Conservation (phyloP, 805 yeast genomes). For the Pichia cabralensis region DNA sequence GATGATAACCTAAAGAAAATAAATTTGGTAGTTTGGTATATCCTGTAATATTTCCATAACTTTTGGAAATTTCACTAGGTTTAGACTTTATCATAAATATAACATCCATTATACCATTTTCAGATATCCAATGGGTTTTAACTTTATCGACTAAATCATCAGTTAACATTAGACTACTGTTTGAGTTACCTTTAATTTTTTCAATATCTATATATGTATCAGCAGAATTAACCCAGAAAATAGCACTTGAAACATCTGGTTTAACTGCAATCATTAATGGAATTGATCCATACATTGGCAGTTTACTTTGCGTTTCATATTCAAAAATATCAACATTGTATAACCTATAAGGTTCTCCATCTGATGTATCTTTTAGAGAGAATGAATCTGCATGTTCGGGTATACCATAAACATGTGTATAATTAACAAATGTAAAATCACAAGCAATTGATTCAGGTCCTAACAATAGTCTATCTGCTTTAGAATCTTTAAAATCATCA, state of each 20-base stretch:
- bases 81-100: slow-evolving; percentile 51
- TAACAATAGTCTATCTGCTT: slow-evolving; percentile 52
- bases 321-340: slow-evolving; percentile 94
- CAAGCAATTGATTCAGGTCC: slow-evolving; percentile 88
- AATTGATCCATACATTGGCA: slow-evolving; percentile 93
- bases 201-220: slow-evolving; percentile 81
- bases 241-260: slow-evolving; percentile 50
- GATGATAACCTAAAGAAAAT: slow-evolving; percentile 85
- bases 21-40: slow-evolving; percentile 60
- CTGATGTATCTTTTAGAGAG: slow-evolving; percentile 58
- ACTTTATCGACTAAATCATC: slow-evolving; percentile 10
- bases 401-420: slow-evolving; percentile 72
- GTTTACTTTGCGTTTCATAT: slow-evolving; percentile 69
- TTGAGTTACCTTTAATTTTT: slow-evolving; percentile 17
- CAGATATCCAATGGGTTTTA: slow-evolving; percentile 86
- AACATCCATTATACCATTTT: slow-evolving; percentile 74
- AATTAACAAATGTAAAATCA: slow-evolving; percentile 60
- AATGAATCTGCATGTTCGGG: slow-evolving; percentile 92
- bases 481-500: slow-evolving; percentile 64
- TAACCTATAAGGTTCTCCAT: slow-evolving; percentile 69
- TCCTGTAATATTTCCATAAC: slow-evolving; percentile 69
- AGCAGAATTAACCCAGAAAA: slow-evolving; percentile 89
- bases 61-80: slow-evolving; percentile 43
- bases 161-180: slow-evolving; percentile 3
- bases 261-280: slow-evolving; percentile 75